Conservation (phyloP, 768 basidiomycete genomes). For the Rhodosporidiobolus odoratus region DNA sequence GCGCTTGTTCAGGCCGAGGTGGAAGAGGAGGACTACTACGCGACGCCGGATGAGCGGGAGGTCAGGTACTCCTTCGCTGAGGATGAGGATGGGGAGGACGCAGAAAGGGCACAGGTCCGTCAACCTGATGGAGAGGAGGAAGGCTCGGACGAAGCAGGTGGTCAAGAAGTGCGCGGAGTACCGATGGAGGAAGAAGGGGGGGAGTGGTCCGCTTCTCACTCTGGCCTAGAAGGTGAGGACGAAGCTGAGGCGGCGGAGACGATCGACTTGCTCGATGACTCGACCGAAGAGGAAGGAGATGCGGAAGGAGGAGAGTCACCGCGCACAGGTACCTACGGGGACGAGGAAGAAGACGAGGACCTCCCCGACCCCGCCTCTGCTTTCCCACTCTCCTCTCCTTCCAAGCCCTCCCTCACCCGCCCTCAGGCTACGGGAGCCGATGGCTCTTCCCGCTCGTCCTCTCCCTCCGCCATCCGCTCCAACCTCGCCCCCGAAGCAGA, state of each 20-base stretch:
- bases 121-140: too few species aligned
- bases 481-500: background rate
- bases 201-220: too few species aligned
- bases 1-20: background rate
- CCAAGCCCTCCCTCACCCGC: background rate
- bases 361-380: too few species aligned
- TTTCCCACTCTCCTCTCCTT: background rate
- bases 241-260: background rate
- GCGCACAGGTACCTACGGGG: too few species aligned
- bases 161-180: background rate
- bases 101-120: too few species aligned
- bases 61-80: too few species aligned
- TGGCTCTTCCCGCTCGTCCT: too few species aligned
- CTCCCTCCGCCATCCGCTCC: background rate
- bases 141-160: background rate
- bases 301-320: background rate
- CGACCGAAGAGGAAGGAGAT: background rate
- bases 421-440: too few species aligned
- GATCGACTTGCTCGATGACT: slow-evolving; percentile 11
- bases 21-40: background rate
- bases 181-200: background rate
- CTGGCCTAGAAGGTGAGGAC: background rate
- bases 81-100: too few species aligned
- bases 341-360: background rate
- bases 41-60: background rate